phyloP scores from a whole-genome alignment of 306 rosid genomes.

The Vicia villosa region DNA sequence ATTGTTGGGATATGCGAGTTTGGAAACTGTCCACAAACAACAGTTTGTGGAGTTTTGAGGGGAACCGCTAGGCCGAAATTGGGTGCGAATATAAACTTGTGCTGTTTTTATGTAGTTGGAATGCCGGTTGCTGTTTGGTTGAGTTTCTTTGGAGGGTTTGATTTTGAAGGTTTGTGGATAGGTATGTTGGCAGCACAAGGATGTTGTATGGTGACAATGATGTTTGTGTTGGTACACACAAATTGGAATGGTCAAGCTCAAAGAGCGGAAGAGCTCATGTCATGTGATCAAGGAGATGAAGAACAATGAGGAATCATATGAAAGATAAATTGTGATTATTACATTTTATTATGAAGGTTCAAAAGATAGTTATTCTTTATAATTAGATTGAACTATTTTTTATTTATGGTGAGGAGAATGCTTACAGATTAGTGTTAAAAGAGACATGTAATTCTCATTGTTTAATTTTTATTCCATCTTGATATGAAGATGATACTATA shows the following conservation, averaged over 20 bases:
- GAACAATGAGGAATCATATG: background rate
- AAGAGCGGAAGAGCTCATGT: slow-evolving; percentile 66
- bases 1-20: slow-evolving; percentile 81
- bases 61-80: slow-evolving; percentile 83
- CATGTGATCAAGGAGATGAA: slow-evolving; percentile 29
- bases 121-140: slow-evolving; percentile 81
- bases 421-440: too few species aligned
- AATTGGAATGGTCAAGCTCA: slow-evolving; percentile 70
- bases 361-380: too few species aligned
- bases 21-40: slow-evolving; percentile 90
- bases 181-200: slow-evolving; percentile 80
- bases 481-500: too few species aligned
- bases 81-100: slow-evolving; percentile 79
- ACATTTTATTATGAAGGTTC: background rate
- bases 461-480: too few species aligned
- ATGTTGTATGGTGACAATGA: slow-evolving; percentile 69
- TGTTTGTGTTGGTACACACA: slow-evolving; percentile 61
- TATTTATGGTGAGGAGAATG: too few species aligned
- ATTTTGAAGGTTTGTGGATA: slow-evolving; percentile 77
- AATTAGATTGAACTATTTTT: too few species aligned
- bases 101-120: slow-evolving; percentile 81
- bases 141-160: slow-evolving; percentile 66
- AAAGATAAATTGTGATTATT: background rate
- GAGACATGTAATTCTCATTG: too few species aligned
- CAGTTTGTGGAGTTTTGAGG: slow-evolving; percentile 80